Conservation (phyloP, 2,329 filamentous ascomycete species). For the Colletotrichum eleusines region DNA sequence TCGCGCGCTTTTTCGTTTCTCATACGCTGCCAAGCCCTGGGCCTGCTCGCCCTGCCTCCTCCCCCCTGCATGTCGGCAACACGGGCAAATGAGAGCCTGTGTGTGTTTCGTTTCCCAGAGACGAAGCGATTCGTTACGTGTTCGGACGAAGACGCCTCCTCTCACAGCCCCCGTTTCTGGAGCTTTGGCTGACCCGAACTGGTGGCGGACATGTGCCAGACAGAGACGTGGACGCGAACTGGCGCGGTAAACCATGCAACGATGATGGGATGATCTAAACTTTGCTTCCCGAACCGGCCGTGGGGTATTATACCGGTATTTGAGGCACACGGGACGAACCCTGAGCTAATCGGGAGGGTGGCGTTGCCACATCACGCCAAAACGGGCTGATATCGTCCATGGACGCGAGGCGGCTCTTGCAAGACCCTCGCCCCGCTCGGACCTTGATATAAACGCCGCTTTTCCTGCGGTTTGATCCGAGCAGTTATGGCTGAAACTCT, state of each 20-base stretch:
- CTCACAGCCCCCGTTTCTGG: not conserved
- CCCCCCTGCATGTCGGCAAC: not conserved
- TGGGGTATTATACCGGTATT: too few species aligned
- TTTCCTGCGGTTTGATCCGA: not conserved
- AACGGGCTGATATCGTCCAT: not conserved
- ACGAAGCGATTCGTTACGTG: conserved; percentile 3
- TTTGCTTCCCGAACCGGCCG: not conserved
- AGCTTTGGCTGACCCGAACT: conserved; percentile 6
- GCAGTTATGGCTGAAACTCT: not conserved
- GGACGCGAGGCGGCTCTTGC: not conserved
- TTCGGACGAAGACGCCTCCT: not conserved
- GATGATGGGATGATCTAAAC: conserved; percentile 12
- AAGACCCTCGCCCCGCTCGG: not conserved
- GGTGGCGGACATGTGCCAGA: conserved; percentile 8
- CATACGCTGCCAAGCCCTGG: not conserved
- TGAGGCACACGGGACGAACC: conserved; percentile 2
- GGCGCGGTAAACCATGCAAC: not conserved
- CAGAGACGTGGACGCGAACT: not conserved
- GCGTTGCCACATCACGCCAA: not conserved
- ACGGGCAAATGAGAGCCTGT: not conserved
- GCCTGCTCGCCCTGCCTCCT: not conserved
- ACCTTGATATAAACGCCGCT: not conserved
- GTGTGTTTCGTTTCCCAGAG: not conserved
- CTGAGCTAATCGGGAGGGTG: not conserved
- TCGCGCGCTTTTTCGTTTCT: not conserved